Base-by-base conservation (phyloP, 2,329 filamentous ascomycete species). In the Blumeriella jaapii region DNA sequence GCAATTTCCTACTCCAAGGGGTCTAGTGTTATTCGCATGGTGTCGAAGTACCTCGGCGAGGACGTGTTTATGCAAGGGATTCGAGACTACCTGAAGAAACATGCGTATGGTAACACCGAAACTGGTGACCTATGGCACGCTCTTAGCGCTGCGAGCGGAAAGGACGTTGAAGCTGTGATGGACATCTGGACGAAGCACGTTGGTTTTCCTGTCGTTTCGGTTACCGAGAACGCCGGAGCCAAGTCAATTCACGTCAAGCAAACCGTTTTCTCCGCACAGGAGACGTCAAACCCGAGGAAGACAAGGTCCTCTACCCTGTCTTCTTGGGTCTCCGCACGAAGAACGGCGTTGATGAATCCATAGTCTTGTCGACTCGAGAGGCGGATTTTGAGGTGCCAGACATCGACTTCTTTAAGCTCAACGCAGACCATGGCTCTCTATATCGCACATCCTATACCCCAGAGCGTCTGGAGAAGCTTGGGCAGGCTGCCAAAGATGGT, bases 1-100 rank as follows among this genome's bases (percentile, higher is more conserved):
- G 84, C 86, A 44, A 96, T 96, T 48, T 95, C 89, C 1, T 96
- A 96, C 62, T 87, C 85, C 37, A 96, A 96, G 65, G 89, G 89
- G 12, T 95, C 87, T 8, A 93, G 86, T 51, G 87, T 96, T 20
- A 69, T 96, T 42, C 82, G 89, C 55, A 96, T 96, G 89, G 87
- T 96, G 47, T 94, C 89, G 13, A 93, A 86, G 47, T 93, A 93
- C 53, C 68, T 96, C 15, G 89, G 89, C 32, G 89, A 96, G 59
- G 85, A 95, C 27, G 69, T 74, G 12, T 96, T 96, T 68, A 75
- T 96, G 56, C 83, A 95, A 57, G 89, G 89, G 55, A 81, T 96
- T 35, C 76, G 86, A 33, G 73, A 74, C 37, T 96, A 96, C 57
- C 74, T 96, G 51, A 93, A 89, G 68, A 93, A 91, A 65, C 87